Evolutionary conservation across 2,329 filamentous ascomycete species (phyloP), one percentile per base, ranked within the genome.

Genomic region (Aureobasidium sp.): DNA sequence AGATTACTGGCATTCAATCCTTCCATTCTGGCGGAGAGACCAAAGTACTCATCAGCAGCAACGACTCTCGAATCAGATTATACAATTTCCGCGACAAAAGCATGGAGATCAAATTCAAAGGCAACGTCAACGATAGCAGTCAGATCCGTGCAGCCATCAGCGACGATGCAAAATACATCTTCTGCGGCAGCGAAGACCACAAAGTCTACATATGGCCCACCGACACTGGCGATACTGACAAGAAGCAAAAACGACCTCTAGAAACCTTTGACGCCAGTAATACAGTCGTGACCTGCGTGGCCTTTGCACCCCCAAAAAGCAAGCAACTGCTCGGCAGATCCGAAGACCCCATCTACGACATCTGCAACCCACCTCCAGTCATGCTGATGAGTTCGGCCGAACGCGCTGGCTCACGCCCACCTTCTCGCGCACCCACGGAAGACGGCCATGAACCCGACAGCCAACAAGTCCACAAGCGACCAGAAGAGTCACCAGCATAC

Each of bases 321-420:
- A 81, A 88, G 54, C 84, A 87, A 63, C 74, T 93, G 2, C 77
- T 98, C 0, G 84, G 86, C 47, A 79, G 80, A 12, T 94, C 90
- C 0, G 87, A 88, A 53, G 90, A 98, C 65, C 90, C 93, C 1
- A 80, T 98, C n/a, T 98, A 90, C 67, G 90, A 96, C 62, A 77
- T 97, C 1, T 97, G 93, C 74, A 97, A 97, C 61, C 93, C 93
- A 4, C 93, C 91, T 0, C 90, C 91, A 0, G 83, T 97, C 14
- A 90, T 83, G 6, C 75, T 97, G 16, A 76, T 90, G 57, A 90
- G 85, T 59, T 79, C 84, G 22, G 81, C 85, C 17, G 88, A 93
- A 62, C 78, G 78, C 70, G 56, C 59, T 22, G 57, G 61, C 14
- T 60, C 60, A 30, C 51, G 58, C 47, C 66, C 69, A 5, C 77